Conservation (phyloP, 2,329 filamentous ascomycete genomes). For the Paecilomyces formosus region DNA sequence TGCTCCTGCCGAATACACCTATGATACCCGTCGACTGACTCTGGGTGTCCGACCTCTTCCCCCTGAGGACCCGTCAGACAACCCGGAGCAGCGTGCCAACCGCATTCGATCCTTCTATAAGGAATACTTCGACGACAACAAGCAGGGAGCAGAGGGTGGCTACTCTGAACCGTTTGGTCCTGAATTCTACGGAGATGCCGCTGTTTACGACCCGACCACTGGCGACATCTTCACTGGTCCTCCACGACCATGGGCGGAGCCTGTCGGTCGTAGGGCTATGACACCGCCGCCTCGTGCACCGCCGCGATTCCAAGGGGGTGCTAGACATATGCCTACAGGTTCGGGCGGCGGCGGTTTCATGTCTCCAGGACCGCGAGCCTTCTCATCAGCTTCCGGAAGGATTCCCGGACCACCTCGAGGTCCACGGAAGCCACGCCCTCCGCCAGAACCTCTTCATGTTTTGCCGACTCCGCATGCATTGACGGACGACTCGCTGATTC, state of each 20-base stretch:
- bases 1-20: constrained; percentile 17
- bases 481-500: constrained; percentile 71
- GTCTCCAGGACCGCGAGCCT: constrained; percentile 49
- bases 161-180: constrained; percentile 73
- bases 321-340: constrained; percentile 40
- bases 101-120: constrained; percentile 98
- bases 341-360: constrained; percentile 31
- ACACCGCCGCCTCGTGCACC: constrained; percentile 75
- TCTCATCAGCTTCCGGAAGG: constrained; percentile 54
- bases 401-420: constrained; percentile 32
- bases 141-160: constrained; percentile 40
- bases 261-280: constrained; percentile 84
- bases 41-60: constrained; percentile 74
- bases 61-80: constrained; percentile 76
- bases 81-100: constrained; percentile 90
- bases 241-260: constrained; percentile 67
- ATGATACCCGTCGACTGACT: constrained; percentile 45
- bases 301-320: constrained; percentile 45
- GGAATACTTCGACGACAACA: constrained; percentile 92
- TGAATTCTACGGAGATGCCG: constrained; percentile 61
- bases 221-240: constrained; percentile 24
- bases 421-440: constrained; percentile 57
- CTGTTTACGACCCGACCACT: constrained; percentile 46
- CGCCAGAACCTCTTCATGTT: constrained; percentile 64
- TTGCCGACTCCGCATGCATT: constrained; percentile 82